phyloP scores from a whole-genome alignment of 192 early-diverging fungal genomes.

The Backusella mclennaniae region DNA sequence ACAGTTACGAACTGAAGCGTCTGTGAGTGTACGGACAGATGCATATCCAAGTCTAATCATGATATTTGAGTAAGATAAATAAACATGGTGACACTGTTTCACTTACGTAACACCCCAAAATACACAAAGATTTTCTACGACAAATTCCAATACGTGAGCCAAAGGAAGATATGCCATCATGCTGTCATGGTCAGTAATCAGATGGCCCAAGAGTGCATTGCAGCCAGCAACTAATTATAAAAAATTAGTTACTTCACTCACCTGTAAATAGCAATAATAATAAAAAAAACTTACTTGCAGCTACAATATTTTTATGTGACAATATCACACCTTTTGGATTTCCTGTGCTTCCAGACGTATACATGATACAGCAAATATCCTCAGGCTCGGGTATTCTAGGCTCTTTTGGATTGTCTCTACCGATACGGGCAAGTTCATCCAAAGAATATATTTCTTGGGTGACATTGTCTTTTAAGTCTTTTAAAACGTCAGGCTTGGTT shows the following conservation, averaged over 20 bases:
- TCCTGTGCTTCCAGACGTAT: slow-evolving; percentile 87
- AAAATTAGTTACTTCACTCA: slow-evolving; percentile 3
- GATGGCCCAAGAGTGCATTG: slow-evolving; percentile 46
- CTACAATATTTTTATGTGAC: slow-evolving; percentile 79
- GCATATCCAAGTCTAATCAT: slow-evolving; percentile 44
- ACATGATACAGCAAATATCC: slow-evolving; percentile 87
- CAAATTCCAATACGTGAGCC: slow-evolving; percentile 88
- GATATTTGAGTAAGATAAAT: neutral
- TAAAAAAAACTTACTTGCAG: slow-evolving; percentile 56
- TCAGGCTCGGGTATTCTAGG: slow-evolving; percentile 64
- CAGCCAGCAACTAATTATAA: slow-evolving; percentile 54
- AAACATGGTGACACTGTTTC: slow-evolving; percentile 46
- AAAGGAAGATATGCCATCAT: slow-evolving; percentile 84
- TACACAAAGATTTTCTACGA: slow-evolving; percentile 71
- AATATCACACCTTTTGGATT: slow-evolving; percentile 91
- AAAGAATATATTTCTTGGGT: slow-evolving; percentile 54
- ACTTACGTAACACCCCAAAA: slow-evolving; percentile 59
- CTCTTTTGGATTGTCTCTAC: slow-evolving; percentile 61
- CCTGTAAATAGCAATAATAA: slow-evolving; percentile 3
- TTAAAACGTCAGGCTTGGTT: slow-evolving; percentile 47
- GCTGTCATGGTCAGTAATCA: slow-evolving; percentile 53
- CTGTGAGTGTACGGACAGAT: slow-evolving; percentile 69
- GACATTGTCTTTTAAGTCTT: slow-evolving; percentile 43
- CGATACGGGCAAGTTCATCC: slow-evolving; percentile 65
- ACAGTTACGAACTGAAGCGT: slow-evolving; percentile 63